phyloP scores from a whole-genome alignment of 169 alveolate genomes.

The Theileria parva region DNA sequence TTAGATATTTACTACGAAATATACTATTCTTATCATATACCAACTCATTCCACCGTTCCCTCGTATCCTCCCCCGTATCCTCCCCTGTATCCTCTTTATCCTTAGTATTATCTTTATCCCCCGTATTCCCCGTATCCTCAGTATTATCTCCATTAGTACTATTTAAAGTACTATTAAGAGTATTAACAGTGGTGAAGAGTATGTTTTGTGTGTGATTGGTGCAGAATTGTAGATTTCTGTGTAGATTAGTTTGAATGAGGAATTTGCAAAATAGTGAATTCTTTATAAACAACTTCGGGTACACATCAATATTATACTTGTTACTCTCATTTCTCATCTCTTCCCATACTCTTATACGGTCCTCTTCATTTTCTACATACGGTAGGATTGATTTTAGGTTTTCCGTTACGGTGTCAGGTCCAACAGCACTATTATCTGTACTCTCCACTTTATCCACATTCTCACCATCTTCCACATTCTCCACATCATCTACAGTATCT shows the following conservation, averaged over 20 bases:
- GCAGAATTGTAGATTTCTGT: constrained; percentile 21
- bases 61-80: background rate
- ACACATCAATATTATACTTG: constrained; percentile 48
- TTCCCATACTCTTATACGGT: no score
- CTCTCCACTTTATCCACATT: no score
- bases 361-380: background rate
- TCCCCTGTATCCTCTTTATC: background rate
- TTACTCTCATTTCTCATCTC: constrained; percentile 12
- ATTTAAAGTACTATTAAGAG: background rate
- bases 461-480: no score
- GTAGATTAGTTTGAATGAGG: background rate
- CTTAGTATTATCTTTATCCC: background rate
- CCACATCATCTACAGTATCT: no score
- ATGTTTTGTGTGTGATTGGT: constrained; percentile 22
- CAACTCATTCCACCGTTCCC: background rate
- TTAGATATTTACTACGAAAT: constrained; percentile 25
- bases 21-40: constrained; percentile 30
- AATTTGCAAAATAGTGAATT: background rate
- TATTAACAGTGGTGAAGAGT: background rate
- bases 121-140: background rate
- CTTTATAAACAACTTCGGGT: constrained; percentile 53
- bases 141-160: background rate
- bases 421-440: background rate
- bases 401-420: background rate
- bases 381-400: background rate